Percentiles rank a stretch among this genome's conserved stretches.
Evolutionary conservation across 805 yeast genomes (phyloP).

Genomic region (Saccharomyces paradoxus): DNA sequence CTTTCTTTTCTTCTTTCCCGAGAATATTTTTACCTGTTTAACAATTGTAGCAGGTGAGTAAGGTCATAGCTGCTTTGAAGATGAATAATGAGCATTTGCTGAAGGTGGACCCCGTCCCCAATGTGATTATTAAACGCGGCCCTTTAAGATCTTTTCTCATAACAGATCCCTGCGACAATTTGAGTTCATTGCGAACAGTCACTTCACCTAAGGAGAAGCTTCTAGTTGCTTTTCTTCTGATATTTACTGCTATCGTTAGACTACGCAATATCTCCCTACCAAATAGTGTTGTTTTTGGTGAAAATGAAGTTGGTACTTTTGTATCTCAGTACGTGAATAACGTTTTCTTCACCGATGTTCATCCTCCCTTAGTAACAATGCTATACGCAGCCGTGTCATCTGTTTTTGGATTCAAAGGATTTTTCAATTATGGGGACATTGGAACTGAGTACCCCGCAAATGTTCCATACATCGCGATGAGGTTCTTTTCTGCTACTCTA

Average conservation of each 20-base stretch:
- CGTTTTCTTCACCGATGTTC: constrained; percentile 58
- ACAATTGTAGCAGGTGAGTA: neutral
- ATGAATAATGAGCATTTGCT: neutral
- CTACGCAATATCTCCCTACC: constrained; percentile 57
- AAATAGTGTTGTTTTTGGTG: constrained; percentile 78
- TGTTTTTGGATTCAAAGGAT: constrained; percentile 62
- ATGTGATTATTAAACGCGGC: constrained; percentile 44
- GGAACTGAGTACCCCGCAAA: constrained; percentile 52
- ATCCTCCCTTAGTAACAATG: constrained; percentile 73
- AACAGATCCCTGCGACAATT: constrained; percentile 40
- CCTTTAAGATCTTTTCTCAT: constrained; percentile 45
- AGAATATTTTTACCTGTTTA: neutral
- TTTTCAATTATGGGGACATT: constrained; percentile 54
- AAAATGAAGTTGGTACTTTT: constrained; percentile 88
- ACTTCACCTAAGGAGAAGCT: constrained; percentile 33
- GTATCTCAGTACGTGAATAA: constrained; percentile 71
- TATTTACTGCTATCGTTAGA: constrained; percentile 51
- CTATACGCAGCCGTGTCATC: constrained; percentile 61
- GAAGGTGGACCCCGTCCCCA: constrained; percentile 32
- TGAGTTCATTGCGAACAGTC: constrained; percentile 36
- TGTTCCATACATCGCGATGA: constrained; percentile 58
- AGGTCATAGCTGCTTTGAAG: neutral
- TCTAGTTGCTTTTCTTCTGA: constrained; percentile 35
- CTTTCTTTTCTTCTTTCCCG: neutral
- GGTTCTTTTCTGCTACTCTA: constrained; percentile 57